These are phyloP conservation scores for Sutorius eximius DNA, from an alignment of 1,284 basidiomycete species.

Conservation along the genomic window DNA sequence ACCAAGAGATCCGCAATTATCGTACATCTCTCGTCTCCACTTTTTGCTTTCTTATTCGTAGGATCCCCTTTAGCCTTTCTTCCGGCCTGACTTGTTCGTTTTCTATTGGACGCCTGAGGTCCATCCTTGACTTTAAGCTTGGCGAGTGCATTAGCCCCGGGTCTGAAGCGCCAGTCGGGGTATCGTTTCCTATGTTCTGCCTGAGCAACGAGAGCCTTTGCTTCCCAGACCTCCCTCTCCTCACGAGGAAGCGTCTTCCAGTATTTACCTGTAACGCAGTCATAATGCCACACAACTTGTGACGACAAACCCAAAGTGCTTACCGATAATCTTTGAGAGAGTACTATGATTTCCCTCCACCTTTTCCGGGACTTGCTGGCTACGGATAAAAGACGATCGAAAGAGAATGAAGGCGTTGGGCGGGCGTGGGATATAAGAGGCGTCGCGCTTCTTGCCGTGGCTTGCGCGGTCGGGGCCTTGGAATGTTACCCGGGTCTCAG, in stretches of 20 bases:
- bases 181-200: constrained; percentile 76
- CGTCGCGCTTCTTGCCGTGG: constrained; percentile 49
- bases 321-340: constrained; percentile 60
- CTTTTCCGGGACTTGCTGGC: constrained; percentile 71
- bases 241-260: constrained; percentile 61
- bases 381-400: constrained; percentile 83
- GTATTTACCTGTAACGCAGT: constrained; percentile 45
- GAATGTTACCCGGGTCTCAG: constrained; percentile 13
- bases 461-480: constrained; percentile 33
- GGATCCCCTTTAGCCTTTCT: constrained; percentile 40
- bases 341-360: constrained; percentile 81
- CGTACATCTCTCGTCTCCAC: constrained; percentile 38
- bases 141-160: constrained; percentile 53
- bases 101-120: constrained; percentile 32
- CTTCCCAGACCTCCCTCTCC: constrained; percentile 73
- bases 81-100: constrained; percentile 39
- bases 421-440: constrained; percentile 81
- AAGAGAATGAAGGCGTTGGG: constrained; percentile 96
- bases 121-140: constrained; percentile 48
- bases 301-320: constrained; percentile 12
- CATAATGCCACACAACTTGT: neutral
- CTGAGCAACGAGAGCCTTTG: constrained; percentile 70
- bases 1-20: constrained; percentile 53
- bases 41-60: constrained; percentile 27
- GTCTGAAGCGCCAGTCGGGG: constrained; percentile 75